A percentile compares a stretch with the other conserved stretches of the same genome.
Evolutionary conservation across 2,329 filamentous ascomycete genomes (phyloP).

Genomic region (Cordyceps javanica): DNA sequence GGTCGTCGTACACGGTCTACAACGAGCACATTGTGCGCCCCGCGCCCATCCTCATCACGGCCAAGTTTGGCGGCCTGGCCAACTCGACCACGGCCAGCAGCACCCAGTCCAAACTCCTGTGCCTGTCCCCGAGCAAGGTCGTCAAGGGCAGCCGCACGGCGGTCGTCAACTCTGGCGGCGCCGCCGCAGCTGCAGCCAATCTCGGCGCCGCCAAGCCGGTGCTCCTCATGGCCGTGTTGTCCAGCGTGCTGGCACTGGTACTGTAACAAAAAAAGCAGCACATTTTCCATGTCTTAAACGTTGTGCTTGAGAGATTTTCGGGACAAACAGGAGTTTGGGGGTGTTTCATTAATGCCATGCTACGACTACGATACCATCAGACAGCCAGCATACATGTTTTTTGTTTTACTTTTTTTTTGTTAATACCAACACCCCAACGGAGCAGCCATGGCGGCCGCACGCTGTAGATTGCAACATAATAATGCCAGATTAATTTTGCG

Average conservation of each 20-base stretch:
- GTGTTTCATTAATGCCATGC: not conserved
- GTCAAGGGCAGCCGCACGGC: conserved; percentile 2
- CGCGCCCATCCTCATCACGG: conserved; percentile 7
- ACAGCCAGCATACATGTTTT: not conserved
- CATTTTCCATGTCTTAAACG: too few species aligned
- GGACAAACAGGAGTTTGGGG: not conserved
- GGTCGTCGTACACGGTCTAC: not conserved
- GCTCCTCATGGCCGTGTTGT: too few species aligned
- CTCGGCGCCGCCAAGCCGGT: conserved; percentile 1
- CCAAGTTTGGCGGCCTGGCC: not conserved
- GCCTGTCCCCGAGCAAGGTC: conserved; percentile 10
- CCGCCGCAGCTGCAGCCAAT: not conserved
- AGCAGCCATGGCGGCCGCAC: not conserved
- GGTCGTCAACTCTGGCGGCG: not conserved
- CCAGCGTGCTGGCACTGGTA: not conserved
- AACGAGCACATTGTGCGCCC: conserved; percentile 3
- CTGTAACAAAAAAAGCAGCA: not conserved
- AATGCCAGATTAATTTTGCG: not conserved
- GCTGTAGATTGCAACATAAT: not conserved
- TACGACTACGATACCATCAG: conserved; percentile 9
- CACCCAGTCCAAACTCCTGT: conserved; percentile 5
- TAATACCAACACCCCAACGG: not conserved
- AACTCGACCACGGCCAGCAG: not conserved
- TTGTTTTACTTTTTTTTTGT: not conserved
- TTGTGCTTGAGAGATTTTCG: not conserved